Evolutionary conservation across 73 alveolate genomes (phyloP), one percentile per base, ranked within the genome.

Genomic region (Paramecium sexaurelia): DNA sequence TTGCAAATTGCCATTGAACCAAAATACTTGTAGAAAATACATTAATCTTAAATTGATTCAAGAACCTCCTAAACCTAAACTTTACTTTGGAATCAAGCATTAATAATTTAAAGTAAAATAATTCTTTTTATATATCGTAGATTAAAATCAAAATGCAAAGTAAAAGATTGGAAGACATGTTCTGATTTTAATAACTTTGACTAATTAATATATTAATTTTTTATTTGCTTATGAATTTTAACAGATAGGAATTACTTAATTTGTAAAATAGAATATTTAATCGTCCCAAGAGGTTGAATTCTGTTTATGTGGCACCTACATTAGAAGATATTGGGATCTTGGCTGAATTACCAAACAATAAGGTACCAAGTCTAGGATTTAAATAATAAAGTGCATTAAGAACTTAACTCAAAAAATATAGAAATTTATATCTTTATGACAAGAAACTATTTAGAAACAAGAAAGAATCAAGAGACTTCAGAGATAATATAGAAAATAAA

Each of bases 151-250:
- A 24, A 11, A 26, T 61, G 43, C 26, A 61, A 32, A 8, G 83
- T 6, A 26, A 29, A 29, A 22, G 43, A 2, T 32, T 61, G 7
- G 83, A 61, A 9, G 83, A 61, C 83, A 61, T 61, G 83, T 61
- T 61, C 83, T 61, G 83, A 61, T 17, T 51, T 17, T n/a, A n/a
- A 51, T 10, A 51, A 51, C 67, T 51, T 51, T 51, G 67, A 51
- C 67, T 51, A 51, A 51, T 51, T 51, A 51, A 51, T 51, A 17
- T 51, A 61, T 61, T 61, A 61, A 61, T 61, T 20, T 61, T 61
- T 61, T 61, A 61, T 61, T 61, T 61, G 51, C 83, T 61, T 8
- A 61, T 61, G 51, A 61, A 61, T 61, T 61, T 61, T 61, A 61
- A 61, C 51, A 61, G 47, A 61, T 61, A 26, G 43, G 51, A 61